Conservation (phyloP, 805 yeast species). For the Saccharomycopsis vini region DNA sequence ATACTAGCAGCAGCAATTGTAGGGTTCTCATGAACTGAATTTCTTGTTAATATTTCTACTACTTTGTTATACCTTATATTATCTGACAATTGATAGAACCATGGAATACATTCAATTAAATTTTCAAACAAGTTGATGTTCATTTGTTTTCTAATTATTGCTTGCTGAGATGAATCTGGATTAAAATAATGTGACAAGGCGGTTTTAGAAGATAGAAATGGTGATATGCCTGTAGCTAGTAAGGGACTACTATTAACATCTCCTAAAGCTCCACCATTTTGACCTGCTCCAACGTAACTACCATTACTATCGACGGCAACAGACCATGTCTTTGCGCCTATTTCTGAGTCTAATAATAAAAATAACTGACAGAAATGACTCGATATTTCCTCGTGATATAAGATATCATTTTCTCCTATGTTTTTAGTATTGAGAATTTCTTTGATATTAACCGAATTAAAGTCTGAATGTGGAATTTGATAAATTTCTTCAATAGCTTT, state of each 20-base stretch:
- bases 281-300: too few relatives aligned
- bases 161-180: conserved; percentile 13
- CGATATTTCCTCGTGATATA: conserved; percentile 64
- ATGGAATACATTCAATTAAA: conserved; percentile 64
- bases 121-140: conserved; percentile 59
- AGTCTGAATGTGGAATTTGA: conserved; percentile 4
- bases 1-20: conserved; percentile 58
- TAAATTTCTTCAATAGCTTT: conserved; percentile 27
- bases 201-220: conserved; percentile 10
- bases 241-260: not conserved
- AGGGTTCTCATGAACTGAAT: conserved; percentile 58
- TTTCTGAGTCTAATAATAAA: conserved; percentile 49
- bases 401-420: conserved; percentile 13
- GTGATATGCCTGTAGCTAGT: conserved; percentile 8
- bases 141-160: conserved; percentile 24
- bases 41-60: conserved; percentile 69
- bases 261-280: not conserved
- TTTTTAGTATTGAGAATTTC: conserved; percentile 12
- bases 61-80: conserved; percentile 51
- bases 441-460: conserved; percentile 13
- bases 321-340: conserved; percentile 38
- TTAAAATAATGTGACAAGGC: conserved; percentile 17
- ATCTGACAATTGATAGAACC: conserved; percentile 41
- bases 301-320: conserved; percentile 1
- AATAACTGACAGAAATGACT: conserved; percentile 46